Base-by-base conservation (phyloP, 2,329 filamentous ascomycete species). In the Trichoderma breve region DNA sequence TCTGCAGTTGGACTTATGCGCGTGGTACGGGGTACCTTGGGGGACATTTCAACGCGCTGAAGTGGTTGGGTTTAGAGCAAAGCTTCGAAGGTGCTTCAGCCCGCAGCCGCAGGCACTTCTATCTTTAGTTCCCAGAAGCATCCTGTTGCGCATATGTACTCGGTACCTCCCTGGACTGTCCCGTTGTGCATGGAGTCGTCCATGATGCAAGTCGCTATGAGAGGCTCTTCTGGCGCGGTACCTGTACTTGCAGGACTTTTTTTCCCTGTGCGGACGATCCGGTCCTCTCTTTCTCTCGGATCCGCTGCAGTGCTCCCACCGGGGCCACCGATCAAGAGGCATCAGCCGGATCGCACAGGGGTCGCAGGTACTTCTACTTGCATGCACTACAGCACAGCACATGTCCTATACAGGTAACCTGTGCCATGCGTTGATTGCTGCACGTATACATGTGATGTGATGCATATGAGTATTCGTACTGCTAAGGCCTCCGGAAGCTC, bases 271-370 rank as follows among this genome's bases (percentile, higher is more conserved):
- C 66, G 66, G 55, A 26, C 66, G 66, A 61, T 61, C 66, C 66
- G 55, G 66, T 51, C 32, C 15, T 30, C 34, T 43, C 26, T 43
- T 26, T 21, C 21, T 51, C 67, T 70, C 67, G 57, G 67, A 28
- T 47, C 67, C 57, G 67, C 57, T 70, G 67, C 67, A 62, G 67
- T 70, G 67, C 67, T 70, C n/a, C 57, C 67, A 62, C 67, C 57
- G 57, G 39, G 39, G 57, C 36, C 39, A 28, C 67, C 57, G 67
- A 62, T 43, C 55, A 43, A 32, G 39, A 58, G 24, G 24, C 15
- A 68, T 18, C 34, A 39, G 11, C 18, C 43, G 34, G 32, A 68
- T 43, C 53, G 65, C 65, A 68, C 34, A 60, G 53, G 65, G 34
- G 24, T 18, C n/a, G 39, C n/a, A n/a, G 58, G 55, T 32, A n/a